Conservation (phyloP, 1,284 basidiomycete species). For the Earliella scabrosa region DNA sequence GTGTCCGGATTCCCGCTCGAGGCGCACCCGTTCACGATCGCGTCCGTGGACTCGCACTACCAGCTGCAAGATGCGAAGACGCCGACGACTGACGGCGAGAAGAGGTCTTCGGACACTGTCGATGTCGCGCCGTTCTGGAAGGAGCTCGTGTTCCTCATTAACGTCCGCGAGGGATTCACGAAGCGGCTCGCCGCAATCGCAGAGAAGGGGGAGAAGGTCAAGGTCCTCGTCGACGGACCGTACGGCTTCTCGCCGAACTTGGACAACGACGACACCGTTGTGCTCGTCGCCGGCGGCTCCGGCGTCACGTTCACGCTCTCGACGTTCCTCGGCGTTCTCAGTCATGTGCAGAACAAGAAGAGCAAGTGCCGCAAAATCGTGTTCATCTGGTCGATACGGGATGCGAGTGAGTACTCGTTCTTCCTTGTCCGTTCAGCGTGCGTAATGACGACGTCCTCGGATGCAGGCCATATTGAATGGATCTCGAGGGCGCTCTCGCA, state of each 20-base stretch:
- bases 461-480: constrained; percentile 47
- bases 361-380: constrained; percentile 40
- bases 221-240: constrained; percentile 56
- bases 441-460: not conserved
- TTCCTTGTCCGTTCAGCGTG: too few relatives aligned
- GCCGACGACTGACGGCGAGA: constrained; percentile 3
- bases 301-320: constrained; percentile 56
- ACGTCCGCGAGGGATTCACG: constrained; percentile 54
- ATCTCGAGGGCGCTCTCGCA: constrained; percentile 39
- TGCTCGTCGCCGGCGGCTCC: constrained; percentile 57
- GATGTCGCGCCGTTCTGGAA: constrained; percentile 33
- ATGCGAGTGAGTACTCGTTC: constrained; percentile 36
- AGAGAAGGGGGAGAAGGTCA: constrained; percentile 35
- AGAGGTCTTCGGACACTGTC: not conserved
- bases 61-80: constrained; percentile 9
- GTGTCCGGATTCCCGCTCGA: constrained; percentile 49
- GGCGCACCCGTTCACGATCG: constrained; percentile 61
- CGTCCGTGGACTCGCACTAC: constrained; percentile 41
- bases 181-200: constrained; percentile 43
- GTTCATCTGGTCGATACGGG: constrained; percentile 50
- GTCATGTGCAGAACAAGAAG: constrained; percentile 32
- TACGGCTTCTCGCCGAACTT: constrained; percentile 54
- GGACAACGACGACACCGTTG: constrained; percentile 44
- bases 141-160: constrained; percentile 55
- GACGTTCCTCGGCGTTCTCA: constrained; percentile 46